Base-by-base conservation (phyloP, 2,329 filamentous ascomycete genomes). In the Hymenoscyphus fructigenus region DNA sequence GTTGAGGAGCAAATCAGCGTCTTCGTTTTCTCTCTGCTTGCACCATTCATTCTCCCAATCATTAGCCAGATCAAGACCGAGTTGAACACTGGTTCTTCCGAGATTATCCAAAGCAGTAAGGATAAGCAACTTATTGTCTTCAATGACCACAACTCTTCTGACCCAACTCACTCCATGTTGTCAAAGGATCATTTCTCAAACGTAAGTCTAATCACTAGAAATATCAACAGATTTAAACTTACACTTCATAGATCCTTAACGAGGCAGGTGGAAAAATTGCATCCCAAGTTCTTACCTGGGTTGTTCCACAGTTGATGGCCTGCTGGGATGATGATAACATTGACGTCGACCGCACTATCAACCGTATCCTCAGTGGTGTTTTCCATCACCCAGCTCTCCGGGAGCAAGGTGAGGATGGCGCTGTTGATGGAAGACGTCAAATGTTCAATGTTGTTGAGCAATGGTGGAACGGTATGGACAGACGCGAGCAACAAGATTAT, bases 81-180 rank as follows among this genome's bases (percentile, higher is more conserved):
- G 81, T 87, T 97, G 56, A 88, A 89, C 70, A 93, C 91, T 3
- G 93, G 93, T 36, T 95, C 92, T 2, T 88, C 87, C 1, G 91
- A 96, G 77, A 90, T 97, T 73, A 96, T 97, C 69, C 83, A 91
- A 72, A 93, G 89, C 80, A 94, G 91, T 76, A 84, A 89, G 76
- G 86, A 89, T 61, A 90, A 96, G 80, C 93, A 97, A 79, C 87
- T 91, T 73, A 85, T 96, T 70, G 92, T 97, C 59, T 97, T 97
- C 78, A 79, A 91, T 56, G 88, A 97, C 69, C 89, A 96, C 74
- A 68, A 84, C 60, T 90, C 81, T 68, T 88, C 87, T 23, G 90
- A 97, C 74, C 94, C 93, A 0, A 97, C 93, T 1, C 93, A 97
- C 80, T 96, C 92, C 23, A 97, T 97, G 93, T 82, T 97, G 61